These are phyloP conservation scores for Geotrichum carabidarum DNA, from an alignment of 1,139 yeast species.

Conservation along the genomic window DNA sequence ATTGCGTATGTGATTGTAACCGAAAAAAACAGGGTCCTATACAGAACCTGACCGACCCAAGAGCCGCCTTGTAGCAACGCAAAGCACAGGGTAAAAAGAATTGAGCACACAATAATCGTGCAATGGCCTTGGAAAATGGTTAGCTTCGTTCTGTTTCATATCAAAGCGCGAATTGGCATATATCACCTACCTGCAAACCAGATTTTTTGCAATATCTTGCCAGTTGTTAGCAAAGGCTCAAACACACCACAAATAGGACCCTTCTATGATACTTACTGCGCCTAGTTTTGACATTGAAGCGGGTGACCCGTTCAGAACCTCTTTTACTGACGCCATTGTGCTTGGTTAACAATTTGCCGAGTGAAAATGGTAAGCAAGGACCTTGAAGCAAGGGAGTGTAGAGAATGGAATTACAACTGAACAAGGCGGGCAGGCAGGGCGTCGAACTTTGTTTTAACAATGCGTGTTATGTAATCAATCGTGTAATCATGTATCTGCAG, in stretches of 20 bases:
- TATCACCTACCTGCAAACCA: slow-evolving; percentile 10
- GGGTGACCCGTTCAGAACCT: background rate
- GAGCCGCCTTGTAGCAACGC: slow-evolving; percentile 21
- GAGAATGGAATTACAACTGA: background rate
- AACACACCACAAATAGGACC: background rate
- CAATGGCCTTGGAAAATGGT: slow-evolving; percentile 18
- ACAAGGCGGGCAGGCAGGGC: too few species aligned
- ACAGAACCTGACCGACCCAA: slow-evolving; percentile 37
- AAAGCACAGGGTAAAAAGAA: slow-evolving; percentile 19
- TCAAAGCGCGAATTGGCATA: too few species aligned
- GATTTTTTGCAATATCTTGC: background rate
- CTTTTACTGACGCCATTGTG: slow-evolving; percentile 5
- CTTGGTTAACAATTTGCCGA: background rate
- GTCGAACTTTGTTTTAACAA: too few species aligned
- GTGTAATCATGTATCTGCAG: too few species aligned
- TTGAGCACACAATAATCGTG: slow-evolving; percentile 17
- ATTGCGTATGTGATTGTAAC: slow-evolving; percentile 68
- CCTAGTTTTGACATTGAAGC: background rate
- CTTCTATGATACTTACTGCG: background rate
- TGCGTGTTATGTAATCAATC: too few species aligned
- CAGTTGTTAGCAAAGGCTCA: background rate
- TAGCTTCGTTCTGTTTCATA: background rate
- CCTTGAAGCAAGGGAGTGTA: background rate
- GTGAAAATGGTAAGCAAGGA: background rate
- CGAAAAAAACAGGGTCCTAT: slow-evolving; percentile 58